Percentiles rank a stretch among this genome's conserved stretches.
phyloP scores from a whole-genome alignment of 441 rosid genomes.

The Pelargonium exstipulatum region DNA sequence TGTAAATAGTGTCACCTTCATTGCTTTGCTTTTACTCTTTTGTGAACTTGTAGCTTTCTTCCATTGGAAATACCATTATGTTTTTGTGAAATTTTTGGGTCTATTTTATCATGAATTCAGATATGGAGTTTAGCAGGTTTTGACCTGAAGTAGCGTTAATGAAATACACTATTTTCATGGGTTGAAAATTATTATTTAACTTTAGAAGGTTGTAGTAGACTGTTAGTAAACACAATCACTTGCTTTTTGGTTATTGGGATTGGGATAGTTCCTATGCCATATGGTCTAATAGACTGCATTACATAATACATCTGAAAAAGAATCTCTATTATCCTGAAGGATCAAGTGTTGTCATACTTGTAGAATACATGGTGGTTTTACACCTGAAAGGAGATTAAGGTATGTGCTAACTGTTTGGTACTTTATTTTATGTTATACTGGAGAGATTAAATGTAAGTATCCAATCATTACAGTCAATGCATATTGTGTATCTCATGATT shows the following conservation, averaged over 20 bases:
- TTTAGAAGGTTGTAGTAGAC: no score
- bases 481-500: background rate
- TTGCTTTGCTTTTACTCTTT: no score
- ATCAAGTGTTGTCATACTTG: conserved; percentile 6
- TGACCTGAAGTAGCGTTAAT: background rate
- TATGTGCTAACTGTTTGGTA: conserved; percentile 4
- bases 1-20: no score
- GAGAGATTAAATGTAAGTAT: background rate
- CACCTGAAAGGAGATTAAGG: conserved; percentile 7
- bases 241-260: background rate
- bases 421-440: background rate
- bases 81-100: background rate
- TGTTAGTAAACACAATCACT: no score
- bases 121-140: background rate
- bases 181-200: no score
- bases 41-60: no score
- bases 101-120: background rate
- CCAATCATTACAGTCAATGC: background rate
- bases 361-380: background rate
- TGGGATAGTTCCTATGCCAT: background rate
- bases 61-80: no score
- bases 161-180: background rate
- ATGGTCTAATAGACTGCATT: background rate
- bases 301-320: background rate
- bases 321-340: background rate